Evolutionary conservation across 352 stramenopile species (phyloP).

Genomic region (Thraustotheca clavata): DNA sequence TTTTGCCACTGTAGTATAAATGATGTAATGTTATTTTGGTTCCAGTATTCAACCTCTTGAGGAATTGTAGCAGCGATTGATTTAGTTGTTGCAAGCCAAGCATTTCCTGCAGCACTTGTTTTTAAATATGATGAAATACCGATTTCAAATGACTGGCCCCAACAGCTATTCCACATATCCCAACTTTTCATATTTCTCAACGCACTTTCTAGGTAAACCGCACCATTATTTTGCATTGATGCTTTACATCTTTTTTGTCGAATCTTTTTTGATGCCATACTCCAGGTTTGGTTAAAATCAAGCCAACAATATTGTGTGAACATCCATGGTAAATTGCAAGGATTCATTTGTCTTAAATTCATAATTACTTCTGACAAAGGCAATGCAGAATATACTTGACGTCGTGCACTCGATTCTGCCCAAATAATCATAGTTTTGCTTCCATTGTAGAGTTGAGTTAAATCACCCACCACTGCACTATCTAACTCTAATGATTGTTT

Average conservation of each 20-base stretch:
- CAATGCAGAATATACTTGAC: neutral
- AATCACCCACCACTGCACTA: neutral
- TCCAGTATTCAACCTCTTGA: neutral
- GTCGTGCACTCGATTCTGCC: slow-evolving; percentile 4
- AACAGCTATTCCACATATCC: neutral
- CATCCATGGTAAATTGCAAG: neutral
- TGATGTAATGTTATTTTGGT: neutral
- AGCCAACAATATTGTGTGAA: slow-evolving; percentile 15
- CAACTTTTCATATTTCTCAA: slow-evolving; percentile 2
- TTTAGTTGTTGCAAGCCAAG: neutral
- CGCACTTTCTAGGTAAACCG: slow-evolving; percentile 1
- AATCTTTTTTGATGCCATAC: neutral
- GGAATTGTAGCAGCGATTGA: neutral
- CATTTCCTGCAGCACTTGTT: neutral
- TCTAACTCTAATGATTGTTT: neutral
- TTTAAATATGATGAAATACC: neutral
- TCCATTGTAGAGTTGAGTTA: neutral
- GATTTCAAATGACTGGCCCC: neutral
- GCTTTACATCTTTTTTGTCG: neutral
- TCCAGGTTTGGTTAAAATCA: neutral
- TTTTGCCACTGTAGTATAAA: slow-evolving; percentile 1
- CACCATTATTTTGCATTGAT: neutral
- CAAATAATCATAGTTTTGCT: neutral
- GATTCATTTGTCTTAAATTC: neutral
- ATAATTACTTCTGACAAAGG: neutral